Conservation (phyloP, 108 stramenopile genomes). For the Skeletonema costatum region DNA sequence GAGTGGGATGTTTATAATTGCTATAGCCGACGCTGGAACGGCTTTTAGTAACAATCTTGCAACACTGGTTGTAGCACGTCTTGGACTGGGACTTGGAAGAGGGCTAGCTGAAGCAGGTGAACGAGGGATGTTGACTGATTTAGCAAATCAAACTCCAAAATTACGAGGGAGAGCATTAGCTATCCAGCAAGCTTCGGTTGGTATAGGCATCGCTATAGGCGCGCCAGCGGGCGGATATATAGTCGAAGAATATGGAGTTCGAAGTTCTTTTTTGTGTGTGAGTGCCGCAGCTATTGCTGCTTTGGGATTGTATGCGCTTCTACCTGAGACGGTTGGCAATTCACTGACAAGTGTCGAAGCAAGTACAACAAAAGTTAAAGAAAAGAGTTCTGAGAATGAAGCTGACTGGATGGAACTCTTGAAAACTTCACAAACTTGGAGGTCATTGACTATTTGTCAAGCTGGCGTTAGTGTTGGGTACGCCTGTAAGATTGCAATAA, state of each 20-base stretch:
- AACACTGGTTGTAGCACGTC: conserved; percentile 54
- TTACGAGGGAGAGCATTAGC: conserved; percentile 68
- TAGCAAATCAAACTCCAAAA: conserved; percentile 51
- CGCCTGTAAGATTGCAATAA: conserved; percentile 77
- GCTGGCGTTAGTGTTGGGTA: conserved; percentile 67
- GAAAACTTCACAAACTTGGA: conserved; percentile 53
- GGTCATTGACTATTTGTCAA: conserved; percentile 64
- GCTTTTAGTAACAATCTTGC: conserved; percentile 47
- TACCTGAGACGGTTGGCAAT: conserved; percentile 64
- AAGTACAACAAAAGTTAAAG: conserved; percentile 1
- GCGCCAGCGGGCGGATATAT: conserved; percentile 70
- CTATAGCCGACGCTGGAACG: conserved; percentile 62
- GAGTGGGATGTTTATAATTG: conserved; percentile 75
- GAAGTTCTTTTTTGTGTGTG: conserved; percentile 47
- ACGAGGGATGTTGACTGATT: conserved; percentile 74
- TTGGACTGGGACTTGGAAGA: conserved; percentile 68
- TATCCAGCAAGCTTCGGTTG: conserved; percentile 65
- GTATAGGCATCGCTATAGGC: conserved; percentile 74
- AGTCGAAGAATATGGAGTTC: conserved; percentile 62
- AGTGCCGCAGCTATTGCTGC: conserved; percentile 63
- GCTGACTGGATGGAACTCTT: conserved; percentile 62
- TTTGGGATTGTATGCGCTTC: conserved; percentile 53
- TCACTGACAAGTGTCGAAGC: not conserved
- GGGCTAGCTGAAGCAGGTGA: conserved; percentile 69
- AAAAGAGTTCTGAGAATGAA: not conserved